phyloP scores from a whole-genome alignment of 441 rosid species.

The Biscutella laevigata region DNA sequence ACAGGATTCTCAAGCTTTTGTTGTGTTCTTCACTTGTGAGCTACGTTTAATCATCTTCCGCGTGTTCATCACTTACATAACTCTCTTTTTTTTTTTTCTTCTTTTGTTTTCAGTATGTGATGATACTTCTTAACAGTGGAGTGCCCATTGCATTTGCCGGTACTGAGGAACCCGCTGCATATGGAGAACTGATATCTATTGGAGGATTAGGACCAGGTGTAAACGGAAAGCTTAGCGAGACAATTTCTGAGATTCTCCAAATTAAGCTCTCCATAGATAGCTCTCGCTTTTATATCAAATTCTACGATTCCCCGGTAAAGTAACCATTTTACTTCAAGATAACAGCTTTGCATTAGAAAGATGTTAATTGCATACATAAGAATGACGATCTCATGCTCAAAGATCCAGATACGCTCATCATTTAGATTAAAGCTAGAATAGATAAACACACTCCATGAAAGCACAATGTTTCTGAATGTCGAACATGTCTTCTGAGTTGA shows the following conservation, averaged over 20 bases:
- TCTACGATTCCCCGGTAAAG: slow-evolving; percentile 67
- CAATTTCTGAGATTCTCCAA: slow-evolving; percentile 71
- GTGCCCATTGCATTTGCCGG: slow-evolving; percentile 86
- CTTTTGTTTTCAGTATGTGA: slow-evolving; percentile 57
- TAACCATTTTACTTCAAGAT: background rate
- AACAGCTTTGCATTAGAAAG: background rate
- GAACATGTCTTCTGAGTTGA: background rate
- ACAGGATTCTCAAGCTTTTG: background rate
- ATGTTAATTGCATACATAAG: background rate
- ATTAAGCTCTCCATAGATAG: slow-evolving; percentile 74
- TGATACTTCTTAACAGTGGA: slow-evolving; percentile 68
- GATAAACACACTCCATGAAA: background rate
- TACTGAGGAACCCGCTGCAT: slow-evolving; percentile 80
- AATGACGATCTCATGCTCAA: background rate
- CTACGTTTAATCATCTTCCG: background rate
- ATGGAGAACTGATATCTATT: slow-evolving; percentile 72
- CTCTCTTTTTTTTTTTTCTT: background rate
- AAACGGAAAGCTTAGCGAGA: slow-evolving; percentile 66
- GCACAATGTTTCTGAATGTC: background rate
- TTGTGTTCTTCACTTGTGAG: background rate
- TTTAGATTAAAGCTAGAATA: background rate
- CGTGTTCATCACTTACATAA: background rate
- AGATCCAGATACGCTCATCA: background rate
- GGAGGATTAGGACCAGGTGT: slow-evolving; percentile 71
- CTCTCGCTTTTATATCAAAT: slow-evolving; percentile 83